Evolutionary conservation across 2,329 filamentous ascomycete species (phyloP), one percentile per base, ranked within the genome.

Genomic region (Drechslera avenae): DNA sequence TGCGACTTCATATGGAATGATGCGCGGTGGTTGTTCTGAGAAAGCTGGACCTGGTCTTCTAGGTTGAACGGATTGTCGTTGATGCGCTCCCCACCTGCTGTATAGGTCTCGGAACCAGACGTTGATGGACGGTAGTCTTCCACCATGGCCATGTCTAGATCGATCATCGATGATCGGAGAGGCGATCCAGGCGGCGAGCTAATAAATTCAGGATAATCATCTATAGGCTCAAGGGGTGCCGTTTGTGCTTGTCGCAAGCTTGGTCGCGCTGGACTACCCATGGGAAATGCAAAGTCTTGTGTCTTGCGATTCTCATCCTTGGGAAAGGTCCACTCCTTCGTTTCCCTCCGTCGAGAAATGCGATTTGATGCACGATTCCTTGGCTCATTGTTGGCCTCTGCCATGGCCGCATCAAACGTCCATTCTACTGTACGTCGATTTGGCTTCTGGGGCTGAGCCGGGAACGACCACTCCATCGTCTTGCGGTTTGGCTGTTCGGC

Each of bases 381-480:
- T 48, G 58, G 64, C 33, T 68, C 63, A 33, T 71, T 66, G 31
- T 67, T 67, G 33, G 68, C 59, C 57, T 76, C 73, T 13, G 70
- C 73, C 67, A 75, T 75, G 6, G 77, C 76, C 4, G 68, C 74
- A 13, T 76, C 73, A 50, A 81, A 81, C 1, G 74, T 78, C 77
- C 77, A 79, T 48, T 78, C 76, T 40, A 76, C 71, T 7, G 77
- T 79, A 30, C 72, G 71, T 13, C 76, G 72, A 49, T 77, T 78
- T 6, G 68, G 61, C 33, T 71, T 71, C 17, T 67, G 61, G 6
- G 62, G 56, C 44, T 64, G 59, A 31, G 59, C 45, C 4, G 66
- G 64, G 55, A 83, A 83, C 7, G 77, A 81, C 81, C 81, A 84
- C 32, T 82, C 79, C 72, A 79, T 79, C 0, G 77, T 79, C 5